Base-by-base conservation (phyloP, 2,329 filamentous ascomycete species). In the Ilyonectria robusta region DNA sequence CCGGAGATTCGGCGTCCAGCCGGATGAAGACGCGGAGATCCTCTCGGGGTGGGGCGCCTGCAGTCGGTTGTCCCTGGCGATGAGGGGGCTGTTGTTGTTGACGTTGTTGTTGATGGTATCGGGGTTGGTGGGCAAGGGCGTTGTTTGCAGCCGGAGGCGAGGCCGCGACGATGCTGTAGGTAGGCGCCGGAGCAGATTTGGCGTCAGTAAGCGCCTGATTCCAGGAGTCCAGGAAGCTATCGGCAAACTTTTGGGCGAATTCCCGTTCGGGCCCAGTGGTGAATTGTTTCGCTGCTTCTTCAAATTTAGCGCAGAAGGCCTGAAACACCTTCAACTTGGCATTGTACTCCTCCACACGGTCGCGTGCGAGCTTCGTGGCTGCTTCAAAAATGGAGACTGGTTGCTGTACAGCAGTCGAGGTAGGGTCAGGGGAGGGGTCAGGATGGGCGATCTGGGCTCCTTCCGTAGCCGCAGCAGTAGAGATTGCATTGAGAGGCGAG, bases 11-110 rank as follows among this genome's bases (percentile, higher is more conserved):
- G 40, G 59, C 56, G 11, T 58, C 62, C 15, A 68, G 65, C 29
- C 65, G 66, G 59, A 70, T 58, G 31, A 70, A 68, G 60, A 67
- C 62, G 5, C 65, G 44, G 48, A 66, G 62, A 55, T 65, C 62
- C 35, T 67, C 64, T 29, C 61, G 54, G 57, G 50, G 55, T 68
- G 59, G 66, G 65, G 65, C 62, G 31, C 50, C 50, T 19, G 46
- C 21, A 10, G 23, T 42, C 37, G 58, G 62, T 68, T 64, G 62
- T 42, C 58, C 62, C 42, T 66, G 56, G 62, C 53, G 62, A 68
- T 50, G 62, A 29, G 21, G 26, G 21, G 23, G 44, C n/a, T 47
- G 48, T 33, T 51, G 48, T 51, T 51, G 48, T 51, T 51, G 48
- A 15, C 15, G 48, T 33, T 31, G 23, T 31, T 51, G 48, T 31